Percentiles rank a stretch among this genome's conserved stretches.
Conservation (phyloP, 768 basidiomycete genomes). For the Cubamyces sp. region DNA sequence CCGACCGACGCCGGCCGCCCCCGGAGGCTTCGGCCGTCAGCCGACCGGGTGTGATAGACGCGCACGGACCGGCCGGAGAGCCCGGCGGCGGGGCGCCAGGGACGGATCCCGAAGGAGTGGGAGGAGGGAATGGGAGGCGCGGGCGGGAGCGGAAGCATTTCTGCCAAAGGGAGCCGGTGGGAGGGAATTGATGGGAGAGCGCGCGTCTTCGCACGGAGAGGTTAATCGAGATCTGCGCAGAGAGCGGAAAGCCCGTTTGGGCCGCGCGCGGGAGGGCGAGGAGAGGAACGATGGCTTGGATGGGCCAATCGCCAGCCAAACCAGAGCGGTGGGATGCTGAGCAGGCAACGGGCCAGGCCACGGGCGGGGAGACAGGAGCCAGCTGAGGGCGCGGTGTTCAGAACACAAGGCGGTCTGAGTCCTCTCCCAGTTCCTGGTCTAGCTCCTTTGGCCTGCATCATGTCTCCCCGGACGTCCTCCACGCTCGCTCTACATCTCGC, state of each 20-base stretch:
- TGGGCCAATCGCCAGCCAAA: neutral
- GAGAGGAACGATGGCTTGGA: neutral
- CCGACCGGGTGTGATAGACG: neutral
- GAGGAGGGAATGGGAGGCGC: neutral
- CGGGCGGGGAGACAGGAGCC: neutral
- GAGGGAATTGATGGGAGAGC: no score
- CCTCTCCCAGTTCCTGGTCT: neutral
- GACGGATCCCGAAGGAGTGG: neutral
- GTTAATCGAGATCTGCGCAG: neutral
- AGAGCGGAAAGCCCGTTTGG: neutral
- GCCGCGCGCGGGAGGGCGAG: no score
- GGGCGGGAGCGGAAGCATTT: no score
- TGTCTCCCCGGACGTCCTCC: neutral
- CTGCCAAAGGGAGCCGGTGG: neutral
- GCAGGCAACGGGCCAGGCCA: neutral
- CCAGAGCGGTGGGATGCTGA: no score
- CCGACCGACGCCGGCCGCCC: conserved; percentile 11
- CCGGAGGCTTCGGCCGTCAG: conserved; percentile 13
- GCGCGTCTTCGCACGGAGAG: neutral
- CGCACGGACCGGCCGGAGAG: neutral
- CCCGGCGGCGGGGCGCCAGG: no score
- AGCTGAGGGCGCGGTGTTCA: neutral
- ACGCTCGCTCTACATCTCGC: neutral
- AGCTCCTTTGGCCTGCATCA: neutral
- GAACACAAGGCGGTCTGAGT: conserved; percentile 13